Conservation (phyloP, 2,329 filamentous ascomycete species). For the Hymenoscyphus salicellus region DNA sequence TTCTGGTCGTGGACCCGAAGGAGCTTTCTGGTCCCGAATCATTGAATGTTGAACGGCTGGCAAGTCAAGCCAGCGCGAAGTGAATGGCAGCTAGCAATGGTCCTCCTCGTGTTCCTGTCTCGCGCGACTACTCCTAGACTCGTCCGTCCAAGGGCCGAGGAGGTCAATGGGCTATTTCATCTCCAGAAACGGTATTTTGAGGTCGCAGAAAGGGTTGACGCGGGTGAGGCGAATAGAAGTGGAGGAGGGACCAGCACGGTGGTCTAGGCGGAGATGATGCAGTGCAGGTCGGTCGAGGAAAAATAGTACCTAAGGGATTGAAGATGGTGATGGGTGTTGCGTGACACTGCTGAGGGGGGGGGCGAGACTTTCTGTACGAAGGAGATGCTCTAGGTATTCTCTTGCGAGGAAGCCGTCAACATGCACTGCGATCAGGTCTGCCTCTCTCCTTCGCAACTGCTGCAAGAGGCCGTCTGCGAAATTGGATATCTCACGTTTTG, state of each 20-base stretch:
- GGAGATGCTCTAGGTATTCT: neutral
- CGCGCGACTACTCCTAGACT: constrained; percentile 19
- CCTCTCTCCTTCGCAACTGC: too few species aligned
- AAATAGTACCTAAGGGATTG: neutral
- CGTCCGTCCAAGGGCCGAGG: constrained; percentile 35
- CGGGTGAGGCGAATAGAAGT: neutral
- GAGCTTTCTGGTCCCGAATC: constrained; percentile 54
- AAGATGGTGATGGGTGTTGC: neutral
- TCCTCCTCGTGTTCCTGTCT: neutral
- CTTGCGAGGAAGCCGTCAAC: neutral
- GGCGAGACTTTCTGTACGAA: neutral
- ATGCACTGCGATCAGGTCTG: too few species aligned
- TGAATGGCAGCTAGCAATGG: constrained; percentile 14
- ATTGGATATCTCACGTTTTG: too few species aligned
- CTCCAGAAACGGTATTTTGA: constrained; percentile 19
- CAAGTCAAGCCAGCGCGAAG: constrained; percentile 12
- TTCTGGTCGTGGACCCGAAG: constrained; percentile 58
- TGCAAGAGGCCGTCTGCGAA: too few species aligned
- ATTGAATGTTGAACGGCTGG: constrained; percentile 35
- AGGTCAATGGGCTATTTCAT: constrained; percentile 34
- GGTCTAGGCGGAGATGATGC: constrained; percentile 2
- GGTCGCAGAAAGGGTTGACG: neutral
- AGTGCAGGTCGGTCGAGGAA: neutral
- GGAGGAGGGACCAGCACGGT: neutral
- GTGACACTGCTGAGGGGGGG: neutral